A percentile compares a stretch with the other conserved stretches of the same genome.
phyloP scores from a whole-genome alignment of 306 rosid genomes.

The Dalbergia cultrata region DNA sequence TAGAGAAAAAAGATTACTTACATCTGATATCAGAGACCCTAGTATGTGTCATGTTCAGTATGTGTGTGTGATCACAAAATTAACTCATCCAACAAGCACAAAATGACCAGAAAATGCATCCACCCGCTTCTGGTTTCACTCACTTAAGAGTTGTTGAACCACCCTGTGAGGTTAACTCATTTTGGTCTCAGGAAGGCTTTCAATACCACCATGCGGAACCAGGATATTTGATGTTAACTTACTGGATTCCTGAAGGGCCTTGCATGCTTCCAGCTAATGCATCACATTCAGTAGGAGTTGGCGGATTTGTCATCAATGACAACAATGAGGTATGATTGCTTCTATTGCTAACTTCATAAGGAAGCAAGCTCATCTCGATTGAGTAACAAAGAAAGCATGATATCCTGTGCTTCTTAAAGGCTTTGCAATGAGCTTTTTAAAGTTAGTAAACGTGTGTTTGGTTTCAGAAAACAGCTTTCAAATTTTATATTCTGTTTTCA shows the following conservation, averaged over 20 bases:
- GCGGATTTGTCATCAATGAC: constrained; percentile 88
- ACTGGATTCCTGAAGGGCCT: constrained; percentile 96
- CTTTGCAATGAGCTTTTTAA: constrained; percentile 12
- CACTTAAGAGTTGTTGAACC: constrained; percentile 25
- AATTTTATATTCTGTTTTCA: too few relatives aligned
- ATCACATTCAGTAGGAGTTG: constrained; percentile 95
- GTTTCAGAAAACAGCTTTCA: too few relatives aligned
- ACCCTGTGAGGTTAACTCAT: constrained; percentile 42
- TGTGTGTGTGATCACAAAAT: background rate
- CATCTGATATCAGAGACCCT: background rate
- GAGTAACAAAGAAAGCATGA: background rate
- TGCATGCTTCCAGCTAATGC: constrained; percentile 95
- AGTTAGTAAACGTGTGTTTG: background rate
- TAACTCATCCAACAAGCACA: constrained; percentile 1
- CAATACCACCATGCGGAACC: constrained; percentile 93
- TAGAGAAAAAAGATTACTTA: background rate
- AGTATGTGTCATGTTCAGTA: constrained; percentile 7
- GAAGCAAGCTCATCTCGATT: background rate
- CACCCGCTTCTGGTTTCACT: background rate
- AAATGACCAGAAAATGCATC: constrained; percentile 4
- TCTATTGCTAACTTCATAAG: constrained; percentile 14
- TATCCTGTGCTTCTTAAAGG: constrained; percentile 3
- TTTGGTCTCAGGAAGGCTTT: constrained; percentile 86
- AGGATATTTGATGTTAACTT: constrained; percentile 91
- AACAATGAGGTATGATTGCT: constrained; percentile 70